Evolutionary conservation across 2,329 filamentous ascomycete species (phyloP).

Genomic region (Paradendryphiella salina): DNA sequence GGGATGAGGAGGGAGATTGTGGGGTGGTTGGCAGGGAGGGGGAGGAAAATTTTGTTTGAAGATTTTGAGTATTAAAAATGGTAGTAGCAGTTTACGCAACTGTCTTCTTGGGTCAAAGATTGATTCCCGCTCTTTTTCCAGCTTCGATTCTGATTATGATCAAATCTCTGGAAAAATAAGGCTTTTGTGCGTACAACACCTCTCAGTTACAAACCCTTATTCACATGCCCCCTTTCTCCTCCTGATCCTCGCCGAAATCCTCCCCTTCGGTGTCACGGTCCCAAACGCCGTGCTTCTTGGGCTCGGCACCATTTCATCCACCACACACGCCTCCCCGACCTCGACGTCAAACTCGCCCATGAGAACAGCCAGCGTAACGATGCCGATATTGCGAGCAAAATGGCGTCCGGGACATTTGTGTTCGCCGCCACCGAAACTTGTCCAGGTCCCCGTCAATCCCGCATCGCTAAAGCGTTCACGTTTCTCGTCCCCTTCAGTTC

Average conservation of each 20-base stretch:
- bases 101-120: too few species aligned
- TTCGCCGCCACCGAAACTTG: slow-evolving; percentile 21
- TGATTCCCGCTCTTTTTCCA: neutral
- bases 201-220: neutral
- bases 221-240: neutral
- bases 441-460: slow-evolving; percentile 20
- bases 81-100: neutral
- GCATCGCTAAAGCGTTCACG: slow-evolving; percentile 19
- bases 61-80: slow-evolving; percentile 51
- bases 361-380: slow-evolving; percentile 14
- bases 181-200: too few species aligned
- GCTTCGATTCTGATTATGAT: too few species aligned
- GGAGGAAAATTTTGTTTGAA: slow-evolving; percentile 54
- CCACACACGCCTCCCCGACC: neutral
- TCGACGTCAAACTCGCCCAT: slow-evolving; percentile 13
- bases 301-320: neutral
- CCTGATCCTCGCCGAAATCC: slow-evolving; percentile 10
- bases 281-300: slow-evolving; percentile 8
- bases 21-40: slow-evolving; percentile 54
- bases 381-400: slow-evolving; percentile 20
- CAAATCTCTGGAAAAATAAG: too few species aligned
- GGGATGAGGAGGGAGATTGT: slow-evolving; percentile 55
- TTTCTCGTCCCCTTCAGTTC: neutral
- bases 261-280: slow-evolving; percentile 7
- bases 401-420: slow-evolving; percentile 25